Evolutionary conservation across 345 rosid genomes (phyloP), one percentile per base, ranked within the genome.

Genomic region (Toxicodendron radicans): DNA sequence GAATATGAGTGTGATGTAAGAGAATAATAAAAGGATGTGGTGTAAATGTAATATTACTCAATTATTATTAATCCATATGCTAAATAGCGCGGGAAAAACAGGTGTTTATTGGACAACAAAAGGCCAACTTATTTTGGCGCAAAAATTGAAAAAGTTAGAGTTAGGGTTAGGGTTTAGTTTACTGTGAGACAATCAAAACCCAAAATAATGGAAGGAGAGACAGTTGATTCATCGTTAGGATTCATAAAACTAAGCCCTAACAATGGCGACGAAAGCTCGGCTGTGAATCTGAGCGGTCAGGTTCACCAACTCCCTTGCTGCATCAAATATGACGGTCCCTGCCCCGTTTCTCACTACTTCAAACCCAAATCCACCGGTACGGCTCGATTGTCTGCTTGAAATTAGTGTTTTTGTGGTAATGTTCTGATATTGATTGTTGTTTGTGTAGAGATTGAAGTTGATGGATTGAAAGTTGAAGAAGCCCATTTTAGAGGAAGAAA

Each of bases 221-320:
- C 41, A 23, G 75, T 71, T 11, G 73, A 74, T 41, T 49, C 53
- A 2, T 62, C 78, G 7, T 60, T 72, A 49, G 88, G 89, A 73
- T 76, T 68, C 38, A 82, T 88, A 78, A 85, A 87, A 21, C 58
- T 87, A 18, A 79, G 60, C 17, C 68, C 41, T 75, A 71, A 63
- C 75, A 21, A 51, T 54, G 71, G 61, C 43, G 30, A 52, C 46
- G 64, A 65, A 43, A 71, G 71, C 32, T 74, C 80, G 4, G 65
- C 73, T 21, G 73, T 56, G n/a, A 82, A 87, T 72, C 78, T 95
- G 46, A 89, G 82, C 14, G 76, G 87, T 58, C 73, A 82, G 33
- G 88, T 93, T 49, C 98, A 91, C 76, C 88, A 81, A 23, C 89
- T 92, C n/a, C 98, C 98, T 75, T 95, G 98, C 80, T 85, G 91